Evolutionary conservation across 352 stramenopile genomes (phyloP).

Genomic region (Pythium scleroteichum): DNA sequence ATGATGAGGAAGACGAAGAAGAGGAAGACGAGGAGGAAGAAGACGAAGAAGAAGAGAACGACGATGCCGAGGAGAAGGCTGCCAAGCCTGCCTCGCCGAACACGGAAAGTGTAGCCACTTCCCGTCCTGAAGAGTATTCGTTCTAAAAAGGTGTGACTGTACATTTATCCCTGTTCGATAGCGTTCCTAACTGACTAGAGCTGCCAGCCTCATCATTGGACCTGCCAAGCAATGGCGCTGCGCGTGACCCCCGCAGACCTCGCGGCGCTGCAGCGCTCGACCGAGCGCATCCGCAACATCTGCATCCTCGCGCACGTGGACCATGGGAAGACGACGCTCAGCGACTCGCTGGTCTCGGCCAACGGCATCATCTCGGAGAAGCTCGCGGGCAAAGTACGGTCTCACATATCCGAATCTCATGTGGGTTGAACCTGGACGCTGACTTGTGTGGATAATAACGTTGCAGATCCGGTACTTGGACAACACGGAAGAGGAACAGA

Average conservation of each 20-base stretch:
- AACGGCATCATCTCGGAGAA: slow-evolving; percentile 98
- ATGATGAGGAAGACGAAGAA: slow-evolving; percentile 26
- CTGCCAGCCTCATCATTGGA: not conserved
- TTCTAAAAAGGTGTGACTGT: slow-evolving; percentile 19
- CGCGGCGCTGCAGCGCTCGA: slow-evolving; percentile 61
- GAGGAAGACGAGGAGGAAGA: slow-evolving; percentile 38
- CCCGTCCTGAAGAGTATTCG: slow-evolving; percentile 26
- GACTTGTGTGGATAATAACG: not conserved
- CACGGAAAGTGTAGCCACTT: slow-evolving; percentile 7
- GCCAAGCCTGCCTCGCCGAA: slow-evolving; percentile 37
- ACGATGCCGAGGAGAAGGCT: slow-evolving; percentile 15
- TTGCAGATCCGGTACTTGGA: slow-evolving; percentile 93
- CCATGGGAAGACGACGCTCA: slow-evolving; percentile 92
- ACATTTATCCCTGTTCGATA: slow-evolving; percentile 5
- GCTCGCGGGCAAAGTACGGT: slow-evolving; percentile 84
- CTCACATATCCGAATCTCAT: not conserved
- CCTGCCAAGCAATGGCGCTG: slow-evolving; percentile 13
- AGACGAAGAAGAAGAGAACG: slow-evolving; percentile 37
- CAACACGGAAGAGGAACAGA: slow-evolving; percentile 93
- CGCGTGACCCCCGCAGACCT: slow-evolving; percentile 59
- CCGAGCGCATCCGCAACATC: slow-evolving; percentile 91
- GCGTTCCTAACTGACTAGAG: slow-evolving; percentile 16
- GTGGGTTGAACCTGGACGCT: not conserved
- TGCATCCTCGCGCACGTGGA: slow-evolving; percentile 96
- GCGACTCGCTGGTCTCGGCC: slow-evolving; percentile 94